Base-by-base conservation (phyloP, 495 filamentous ascomycete genomes). In the Penicillium cataractarum region DNA sequence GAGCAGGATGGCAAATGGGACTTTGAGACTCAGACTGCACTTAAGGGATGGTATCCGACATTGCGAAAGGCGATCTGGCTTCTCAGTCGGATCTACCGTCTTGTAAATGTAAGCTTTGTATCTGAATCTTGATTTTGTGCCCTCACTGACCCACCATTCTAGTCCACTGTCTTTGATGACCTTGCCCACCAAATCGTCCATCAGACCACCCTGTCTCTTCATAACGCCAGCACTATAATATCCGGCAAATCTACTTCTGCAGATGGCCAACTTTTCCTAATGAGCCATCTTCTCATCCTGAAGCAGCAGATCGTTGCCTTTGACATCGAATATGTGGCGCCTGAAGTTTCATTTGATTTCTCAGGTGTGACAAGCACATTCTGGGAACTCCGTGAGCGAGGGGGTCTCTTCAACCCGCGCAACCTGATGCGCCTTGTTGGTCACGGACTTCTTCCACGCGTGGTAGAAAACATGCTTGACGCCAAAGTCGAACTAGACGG, bases 251-350 rank as follows among this genome's bases (percentile, higher is more conserved):
- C 82, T 6, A 80, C 82, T 17, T 71, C 80, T 4, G 78, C 79
- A 6, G 90, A 95, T 72, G 84, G 86, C 1, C 88, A 92, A 64
- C 83, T 97, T 32, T 97, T 97, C 75, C 86, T 96, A 62, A 88
- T 97, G 76, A 93, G 92, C 65, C 93, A 97, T 71, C 82, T 97
- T 3, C 88, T 97, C 40, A 87, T 96, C 62, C 85, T 97, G 12
- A 96, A 96, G 68, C 92, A 94, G 65, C 89, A 94, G 65, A 91
- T 97, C 31, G 85, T 97, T 37, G 91, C 92, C 19, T 93, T 97
- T 64, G 93, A 97, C 77, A 95, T 97, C 59, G 87, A 90, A 72
- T 94, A 90, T 65, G 91, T 93, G 48, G 86, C 90, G 33, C 89
- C 91, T 33, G 87, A 87, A 62, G 78, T 89, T 32, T 84, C 85